Base-by-base conservation (phyloP, 169 alveolate species). In the Eimeria brunetti region DNA sequence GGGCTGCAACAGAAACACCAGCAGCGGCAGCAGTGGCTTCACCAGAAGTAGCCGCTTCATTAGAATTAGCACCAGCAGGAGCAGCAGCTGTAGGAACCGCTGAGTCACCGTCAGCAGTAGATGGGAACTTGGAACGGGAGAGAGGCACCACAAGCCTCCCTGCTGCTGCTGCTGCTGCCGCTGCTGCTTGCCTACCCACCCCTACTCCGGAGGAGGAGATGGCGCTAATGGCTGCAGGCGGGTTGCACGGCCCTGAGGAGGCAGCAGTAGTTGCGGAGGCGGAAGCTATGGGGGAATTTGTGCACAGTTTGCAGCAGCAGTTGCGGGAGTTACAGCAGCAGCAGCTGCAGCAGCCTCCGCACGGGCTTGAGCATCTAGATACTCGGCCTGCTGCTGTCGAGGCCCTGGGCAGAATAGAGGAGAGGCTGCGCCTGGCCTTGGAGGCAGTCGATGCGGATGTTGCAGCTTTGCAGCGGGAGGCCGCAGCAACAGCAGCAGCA, bases 401-500 rank as follows among this genome's bases (percentile, higher is more conserved):
- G n/a, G 46, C 81, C 33, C 44, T 36, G 58, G 33, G 80, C 41
- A 56, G 53, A 83, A 60, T 38, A 33, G 88, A 73, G 88, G 76
- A 49, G 88, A 73, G 89, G 58, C 62, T 51, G 44, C 78, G 80
- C 46, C 64, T 78, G 62, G 95, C 89, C 46, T 24, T 36, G n/a
- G 95, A 33, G 88, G 78, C 88, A 11, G 93, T 86, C 81, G 93
- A 86, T 38, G 60, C 78, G 30, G 83, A 64, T 62, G 93, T 86
- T 30, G 93, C 93, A 49, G 93, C 81, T 62, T 64, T 86, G 83
- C 93, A 64, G 60, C 78, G 93, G 64, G 81, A 64, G 81, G 81
- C 93, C 67, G 81, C 78, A 86, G 93, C 93, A 60, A 64, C 93
- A 49, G 94, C 94, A 89, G 94, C 75, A 89, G 94, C 88, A 49